Base-by-base conservation (phyloP, 1,284 basidiomycete species). In the Termitomyces sp. region DNA sequence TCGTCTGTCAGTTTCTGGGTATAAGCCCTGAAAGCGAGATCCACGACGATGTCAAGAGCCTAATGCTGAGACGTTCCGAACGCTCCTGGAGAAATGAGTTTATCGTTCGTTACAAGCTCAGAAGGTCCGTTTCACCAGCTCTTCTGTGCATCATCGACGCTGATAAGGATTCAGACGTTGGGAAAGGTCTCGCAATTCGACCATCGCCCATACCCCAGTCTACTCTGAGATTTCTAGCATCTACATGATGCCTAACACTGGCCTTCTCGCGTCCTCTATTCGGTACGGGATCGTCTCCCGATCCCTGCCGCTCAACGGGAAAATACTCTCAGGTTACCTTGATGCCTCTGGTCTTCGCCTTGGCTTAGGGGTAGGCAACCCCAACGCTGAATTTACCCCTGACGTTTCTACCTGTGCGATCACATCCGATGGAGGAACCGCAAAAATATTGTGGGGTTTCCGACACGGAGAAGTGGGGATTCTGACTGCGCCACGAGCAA, bases 391-490 rank as follows among this genome's bases (percentile, higher is more conserved):
- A 61, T 88, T 91, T 61, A 78, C 81, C 6, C 86, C 88, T 4
- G 78, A 89, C 54, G 78, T 90, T 9, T 80, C 83, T 13, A 68
- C 75, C 0, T 84, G 83, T 57, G 68, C 75, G 1, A 69, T 88
- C 28, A 66, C 78, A 9, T 83, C 84, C 0, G 80, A 84, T 44
- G 84, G 87, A 1, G 82, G 82, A 19, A 86, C 86, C 0, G 88
- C 81, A 7, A 81, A 81, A 53, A 76, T 91, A 26, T 71, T 83
- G 6, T 94, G 92, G 92, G 92, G 90, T 1, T 88, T 83, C 62
- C 73, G 76, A 33, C 82, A 78, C 42, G 92, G 92, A 39, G 80
- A 84, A 54, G 77, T 94, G 7, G 78, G 83, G 0, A 73, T 90
- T 30, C 84, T 85, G 28, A 75, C 73, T 5, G 80, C 81, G 0